These are phyloP conservation scores for Penicillium fimorum DNA, from an alignment of 495 filamentous ascomycete genomes.

Conservation along the genomic window DNA sequence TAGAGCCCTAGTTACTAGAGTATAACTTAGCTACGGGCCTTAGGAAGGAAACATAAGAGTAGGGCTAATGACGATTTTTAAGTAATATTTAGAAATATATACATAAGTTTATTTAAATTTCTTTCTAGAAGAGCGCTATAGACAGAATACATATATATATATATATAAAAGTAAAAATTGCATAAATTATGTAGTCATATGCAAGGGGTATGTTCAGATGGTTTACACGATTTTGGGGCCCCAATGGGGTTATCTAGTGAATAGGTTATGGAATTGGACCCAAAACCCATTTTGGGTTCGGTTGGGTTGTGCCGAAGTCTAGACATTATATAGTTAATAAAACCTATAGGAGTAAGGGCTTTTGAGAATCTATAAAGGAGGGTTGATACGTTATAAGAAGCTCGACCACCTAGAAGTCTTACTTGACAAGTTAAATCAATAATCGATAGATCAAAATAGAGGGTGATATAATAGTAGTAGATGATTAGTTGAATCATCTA, in stretches of 20 bases:
- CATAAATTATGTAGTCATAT: background rate
- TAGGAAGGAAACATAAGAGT: background rate
- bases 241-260: background rate
- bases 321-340: no score
- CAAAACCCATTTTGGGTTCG: background rate
- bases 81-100: slow-evolving; percentile 2
- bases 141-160: background rate
- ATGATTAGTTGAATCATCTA: no score
- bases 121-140: slow-evolving; percentile 1
- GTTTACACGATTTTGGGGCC: background rate
- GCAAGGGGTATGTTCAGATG: background rate
- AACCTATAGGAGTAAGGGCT: no score
- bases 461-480: no score
- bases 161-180: background rate
- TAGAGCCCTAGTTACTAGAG: background rate
- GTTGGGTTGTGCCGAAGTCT: background rate
- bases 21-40: background rate
- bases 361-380: no score
- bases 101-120: background rate
- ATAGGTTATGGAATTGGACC: background rate
- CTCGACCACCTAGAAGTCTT: no score
- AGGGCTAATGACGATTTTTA: background rate
- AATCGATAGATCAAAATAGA: no score
- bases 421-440: no score
- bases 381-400: no score